Percentiles rank a stretch among this genome's conserved stretches.
Conservation (phyloP, 2,329 filamentous ascomycete genomes). For the Diaporthe australafricana region DNA sequence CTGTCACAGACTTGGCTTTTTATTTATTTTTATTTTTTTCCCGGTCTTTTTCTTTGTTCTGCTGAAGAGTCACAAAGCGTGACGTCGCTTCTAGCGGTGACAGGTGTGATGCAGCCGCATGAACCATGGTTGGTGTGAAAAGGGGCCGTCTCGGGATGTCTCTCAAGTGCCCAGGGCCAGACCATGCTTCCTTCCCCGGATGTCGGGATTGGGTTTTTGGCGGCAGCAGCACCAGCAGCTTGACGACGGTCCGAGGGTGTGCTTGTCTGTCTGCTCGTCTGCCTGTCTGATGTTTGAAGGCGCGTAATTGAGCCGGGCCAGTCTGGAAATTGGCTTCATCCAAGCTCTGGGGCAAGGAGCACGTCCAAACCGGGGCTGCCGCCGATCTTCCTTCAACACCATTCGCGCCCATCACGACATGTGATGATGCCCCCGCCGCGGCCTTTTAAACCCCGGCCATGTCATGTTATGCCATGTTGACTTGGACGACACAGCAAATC, state of each 20-base stretch:
- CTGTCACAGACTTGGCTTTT: constrained; percentile 3
- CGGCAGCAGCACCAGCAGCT: constrained; percentile 17
- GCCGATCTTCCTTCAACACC: constrained; percentile 10
- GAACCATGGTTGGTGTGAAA: constrained; percentile 11
- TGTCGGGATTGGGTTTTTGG: constrained; percentile 25
- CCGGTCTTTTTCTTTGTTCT: no score
- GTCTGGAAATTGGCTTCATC: constrained; percentile 8
- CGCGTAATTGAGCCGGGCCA: constrained; percentile 12
- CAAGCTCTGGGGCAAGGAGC: not conserved
- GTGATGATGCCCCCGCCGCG: constrained; percentile 8
- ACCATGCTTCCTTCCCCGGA: constrained; percentile 2
- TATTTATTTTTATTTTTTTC: not conserved
- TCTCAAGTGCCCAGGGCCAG: not conserved
- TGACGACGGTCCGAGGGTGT: not conserved
- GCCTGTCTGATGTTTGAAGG: not conserved
- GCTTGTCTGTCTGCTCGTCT: not conserved
- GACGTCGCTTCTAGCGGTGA: not conserved
- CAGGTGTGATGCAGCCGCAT: constrained; percentile 20
- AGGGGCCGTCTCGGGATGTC: constrained; percentile 18
- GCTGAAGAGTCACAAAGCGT: not conserved
- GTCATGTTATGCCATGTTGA: not conserved
- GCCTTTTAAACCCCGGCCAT: not conserved
- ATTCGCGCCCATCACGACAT: constrained; percentile 12
- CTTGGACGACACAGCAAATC: not conserved
- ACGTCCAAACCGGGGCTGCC: not conserved